Evolutionary conservation across 2,329 filamentous ascomycete species (phyloP), one percentile per base, ranked within the genome.

Genomic region (Xylaria sp.): DNA sequence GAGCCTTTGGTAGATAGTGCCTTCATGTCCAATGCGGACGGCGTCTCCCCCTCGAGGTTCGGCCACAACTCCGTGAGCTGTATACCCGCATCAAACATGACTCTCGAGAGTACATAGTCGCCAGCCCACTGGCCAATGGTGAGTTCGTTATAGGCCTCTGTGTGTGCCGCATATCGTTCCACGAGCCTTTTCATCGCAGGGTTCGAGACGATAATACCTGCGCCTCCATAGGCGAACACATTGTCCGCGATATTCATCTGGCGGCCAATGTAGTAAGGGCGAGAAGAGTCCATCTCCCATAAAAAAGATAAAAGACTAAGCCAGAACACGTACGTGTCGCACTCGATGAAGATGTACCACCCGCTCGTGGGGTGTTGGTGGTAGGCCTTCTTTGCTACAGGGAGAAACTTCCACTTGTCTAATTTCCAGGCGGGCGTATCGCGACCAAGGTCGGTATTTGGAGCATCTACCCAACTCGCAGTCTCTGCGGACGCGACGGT

Each of bases 391-490:
- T 55, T 65, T 12, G 68, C 68, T 11, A 62, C 42, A 1, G 65
- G 65, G 45, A 70, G 58, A 42, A 70, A 70, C 19, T 70, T 70
- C 68, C 68, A 70, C 58, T 70, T 70, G 58, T 70, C 68, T 32
- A 70, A 27, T 54, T 68, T 70, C 68, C 68, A 70, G 5, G 65
- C 65, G 1, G 68, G 68, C 12, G 65, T 64, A 17, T 70, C 65
- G n/a, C 68, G 68, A 9, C 68, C 68, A 17, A 62, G 32, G 4
- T 27, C 47, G 4, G 65, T 68, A 48, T 68, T 70, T 5, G 68
- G 61, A 4, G 65, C 68, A 12, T 70, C 53, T 14, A 27, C 19
- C 68, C 68, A 70, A 21, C 39, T 42, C 7, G 51, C 45, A 27
- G 42, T 27, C n/a, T 68, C 61, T 21, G 65, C 61, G 1, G 51